Evolutionary conservation across 441 rosid genomes (phyloP), one percentile per base, ranked within the genome.

Genomic region (Syzygium syzygioides): DNA sequence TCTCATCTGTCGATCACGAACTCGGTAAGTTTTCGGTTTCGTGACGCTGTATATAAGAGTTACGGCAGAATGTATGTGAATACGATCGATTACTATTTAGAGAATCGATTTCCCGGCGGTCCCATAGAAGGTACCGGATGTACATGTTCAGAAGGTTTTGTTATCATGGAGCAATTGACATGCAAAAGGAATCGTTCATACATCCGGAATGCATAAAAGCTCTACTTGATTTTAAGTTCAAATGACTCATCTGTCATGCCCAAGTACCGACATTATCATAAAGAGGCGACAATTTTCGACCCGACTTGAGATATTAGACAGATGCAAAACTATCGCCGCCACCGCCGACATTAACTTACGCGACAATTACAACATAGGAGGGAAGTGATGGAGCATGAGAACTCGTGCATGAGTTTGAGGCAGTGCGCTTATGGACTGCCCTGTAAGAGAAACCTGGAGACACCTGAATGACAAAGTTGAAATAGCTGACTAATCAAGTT

Each of bases 11-110:
- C 4, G 17, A 71, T 37, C 45, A 18, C 4, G 4, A 66, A 34
- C 48, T 68, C 34, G 4, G 1, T 0, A 0, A 62, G 5, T 0
- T 64, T n/a, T 30, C n/a, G 71, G 11, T 15, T 10, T 30, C 34
- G 8, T 7, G 20, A 34, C 11, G 3, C 71, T 62, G 15, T n/a
- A 14, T 2, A 9, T 4, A 34, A 15, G n/a, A 20, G 28, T 20
- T 6, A 6, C n/a, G 4, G 11, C 6, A 3, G 4, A 11, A 37
- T 13, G 4, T 2, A 11, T 4, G 17, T 20, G 48, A 19, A 5
- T 0, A 71, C 17, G 4, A 71, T 28, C 5, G 1, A 37, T 20
- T 20, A 0, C 28, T 4, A 20, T 20, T 20, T 13, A 4, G 17
- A 37, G 9, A 71, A 71, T 20, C n/a, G 7, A 71, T 37, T 17